A percentile compares a stretch with the other conserved stretches of the same genome.
These are phyloP conservation scores for Pseudocercospora macadamiae DNA, from an alignment of 2,329 filamentous ascomycete species.

Conservation along the genomic window DNA sequence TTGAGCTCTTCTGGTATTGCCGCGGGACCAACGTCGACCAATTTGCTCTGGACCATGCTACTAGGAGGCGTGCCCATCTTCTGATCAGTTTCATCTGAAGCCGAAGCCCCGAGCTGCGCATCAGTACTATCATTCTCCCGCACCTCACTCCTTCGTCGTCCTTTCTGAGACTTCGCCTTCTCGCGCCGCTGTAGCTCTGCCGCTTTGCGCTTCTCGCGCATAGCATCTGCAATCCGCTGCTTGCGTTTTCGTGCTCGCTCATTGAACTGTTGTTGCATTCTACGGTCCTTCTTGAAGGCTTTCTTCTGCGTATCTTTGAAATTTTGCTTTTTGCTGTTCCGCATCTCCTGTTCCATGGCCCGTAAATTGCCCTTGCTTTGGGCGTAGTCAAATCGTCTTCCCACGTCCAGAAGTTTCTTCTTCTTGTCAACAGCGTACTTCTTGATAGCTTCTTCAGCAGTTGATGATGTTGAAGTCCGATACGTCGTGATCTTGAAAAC, in stretches of 20 bases:
- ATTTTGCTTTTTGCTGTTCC: constrained; percentile 41
- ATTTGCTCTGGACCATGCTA: not conserved
- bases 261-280: constrained; percentile 44
- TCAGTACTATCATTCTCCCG: not conserved
- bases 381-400: constrained; percentile 70
- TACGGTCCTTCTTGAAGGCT: constrained; percentile 44
- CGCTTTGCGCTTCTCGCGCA: constrained; percentile 31
- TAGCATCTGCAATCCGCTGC: constrained; percentile 30
- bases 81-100: constrained; percentile 3
- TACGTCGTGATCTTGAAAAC: constrained; percentile 73
- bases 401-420: constrained; percentile 74
- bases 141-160: not conserved
- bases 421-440: constrained; percentile 64
- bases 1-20: too few species aligned
- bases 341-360: constrained; percentile 54
- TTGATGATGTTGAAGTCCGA: constrained; percentile 53
- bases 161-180: constrained; percentile 11
- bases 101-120: constrained; percentile 1
- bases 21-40: not conserved
- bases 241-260: constrained; percentile 31
- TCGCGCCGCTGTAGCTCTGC: constrained; percentile 4
- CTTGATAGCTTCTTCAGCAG: constrained; percentile 70
- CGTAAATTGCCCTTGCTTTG: constrained; percentile 65
- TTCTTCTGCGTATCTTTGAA: constrained; percentile 41
- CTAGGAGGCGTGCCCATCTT: not conserved